Conservation (phyloP, 2,329 filamentous ascomycete species). For the Colletotrichum plurivorum region DNA sequence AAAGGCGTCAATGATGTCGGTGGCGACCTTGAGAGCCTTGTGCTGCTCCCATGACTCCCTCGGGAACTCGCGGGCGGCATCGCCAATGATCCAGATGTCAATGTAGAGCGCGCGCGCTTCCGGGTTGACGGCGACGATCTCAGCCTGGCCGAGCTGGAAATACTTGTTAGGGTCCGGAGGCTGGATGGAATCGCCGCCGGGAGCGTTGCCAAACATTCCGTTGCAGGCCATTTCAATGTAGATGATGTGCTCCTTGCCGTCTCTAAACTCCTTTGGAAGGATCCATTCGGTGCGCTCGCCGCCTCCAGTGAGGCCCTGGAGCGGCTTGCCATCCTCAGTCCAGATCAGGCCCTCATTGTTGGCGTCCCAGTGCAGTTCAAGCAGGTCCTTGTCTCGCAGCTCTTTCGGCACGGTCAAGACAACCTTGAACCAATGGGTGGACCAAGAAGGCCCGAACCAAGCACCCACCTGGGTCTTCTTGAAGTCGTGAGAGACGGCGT, state of each 20-base stretch:
- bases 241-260: conserved; percentile 88
- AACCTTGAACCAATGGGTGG: conserved; percentile 97
- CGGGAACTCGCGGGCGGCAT: conserved; percentile 93
- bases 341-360: conserved; percentile 96
- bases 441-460: conserved; percentile 94
- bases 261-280: conserved; percentile 83
- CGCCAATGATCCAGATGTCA: conserved; percentile 96
- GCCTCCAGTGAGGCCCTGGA: conserved; percentile 92
- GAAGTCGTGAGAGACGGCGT: conserved; percentile 84
- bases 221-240: conserved; percentile 99
- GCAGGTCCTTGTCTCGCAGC: conserved; percentile 80
- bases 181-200: conserved; percentile 87
- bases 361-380: conserved; percentile 98
- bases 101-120: conserved; percentile 87
- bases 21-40: conserved; percentile 85
- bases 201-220: conserved; percentile 95
- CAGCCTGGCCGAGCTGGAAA: conserved; percentile 81
- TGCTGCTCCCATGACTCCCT: conserved; percentile 91
- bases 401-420: conserved; percentile 82
- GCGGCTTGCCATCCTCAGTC: conserved; percentile 88
- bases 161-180: conserved; percentile 89
- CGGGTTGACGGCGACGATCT: conserved; percentile 91
- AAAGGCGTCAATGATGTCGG: conserved; percentile 91
- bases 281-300: conserved; percentile 94
- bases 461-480: conserved; percentile 80